These are phyloP conservation scores for Acacia acuminata DNA, from an alignment of 306 rosid species.

Conservation along the genomic window DNA sequence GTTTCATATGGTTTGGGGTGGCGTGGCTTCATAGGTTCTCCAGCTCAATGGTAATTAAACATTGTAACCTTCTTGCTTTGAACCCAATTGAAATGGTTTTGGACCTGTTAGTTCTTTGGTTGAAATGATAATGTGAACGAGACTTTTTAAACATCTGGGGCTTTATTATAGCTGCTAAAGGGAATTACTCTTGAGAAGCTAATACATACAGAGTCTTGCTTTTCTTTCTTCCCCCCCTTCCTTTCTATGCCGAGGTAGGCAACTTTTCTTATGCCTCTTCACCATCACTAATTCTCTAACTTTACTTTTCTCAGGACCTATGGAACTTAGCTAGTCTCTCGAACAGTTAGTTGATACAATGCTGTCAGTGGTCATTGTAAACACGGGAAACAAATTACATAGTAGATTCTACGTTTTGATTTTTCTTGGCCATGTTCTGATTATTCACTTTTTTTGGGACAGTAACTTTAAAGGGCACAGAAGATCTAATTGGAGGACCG, in stretches of 20 bases:
- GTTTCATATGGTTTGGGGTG: conserved; percentile 97
- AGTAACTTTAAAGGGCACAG: not conserved
- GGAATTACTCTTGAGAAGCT: not conserved
- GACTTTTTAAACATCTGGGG: not conserved
- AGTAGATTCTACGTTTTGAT: conserved; percentile 7
- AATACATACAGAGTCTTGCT: not conserved
- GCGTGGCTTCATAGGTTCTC: conserved; percentile 64
- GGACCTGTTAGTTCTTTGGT: not conserved
- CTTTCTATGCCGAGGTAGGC: not conserved
- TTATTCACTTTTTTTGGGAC: not conserved
- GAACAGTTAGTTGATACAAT: not conserved
- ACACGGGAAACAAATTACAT: not conserved
- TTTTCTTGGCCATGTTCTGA: not conserved
- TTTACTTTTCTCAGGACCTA: not conserved
- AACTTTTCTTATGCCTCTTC: not conserved
- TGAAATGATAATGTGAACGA: not conserved
- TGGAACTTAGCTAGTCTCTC: not conserved
- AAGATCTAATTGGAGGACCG: not conserved
- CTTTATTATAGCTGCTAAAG: not conserved
- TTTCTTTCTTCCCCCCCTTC: not conserved
- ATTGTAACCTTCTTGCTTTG: not conserved
- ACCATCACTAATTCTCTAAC: not conserved
- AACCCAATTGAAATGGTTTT: not conserved
- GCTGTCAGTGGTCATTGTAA: not conserved
- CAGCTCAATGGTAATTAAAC: conserved; percentile 80